Evolutionary conservation across 2,329 filamentous ascomycete genomes (phyloP), one percentile per base, ranked within the genome.

Genomic region (Pyricularia grisea): DNA sequence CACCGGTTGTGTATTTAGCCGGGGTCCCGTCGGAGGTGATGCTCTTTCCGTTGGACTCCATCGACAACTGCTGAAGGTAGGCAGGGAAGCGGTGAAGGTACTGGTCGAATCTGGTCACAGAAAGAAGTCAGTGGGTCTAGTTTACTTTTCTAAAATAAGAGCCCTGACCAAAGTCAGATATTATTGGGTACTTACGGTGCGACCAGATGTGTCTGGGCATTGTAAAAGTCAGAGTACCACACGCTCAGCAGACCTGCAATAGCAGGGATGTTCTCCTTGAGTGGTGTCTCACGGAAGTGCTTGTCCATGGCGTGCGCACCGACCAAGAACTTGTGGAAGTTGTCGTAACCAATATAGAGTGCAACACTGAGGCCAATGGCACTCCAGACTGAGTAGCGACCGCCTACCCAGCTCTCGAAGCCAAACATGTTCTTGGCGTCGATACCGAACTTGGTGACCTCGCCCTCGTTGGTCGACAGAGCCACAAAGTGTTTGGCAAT

Each of bases 351-450:
- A 78, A 99, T 91, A 85, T 97, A 97, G 73, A 99, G 86, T 74
- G 91, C 91, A 70, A 99, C 94, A 72, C 93, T 97, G 72, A 99
- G 85, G 74, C 95, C 95, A 77, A 99, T 99, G 79, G 95, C 95
- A 74, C 93, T 97, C 95, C 95, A 99, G 74, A 99, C 95, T 71
- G 93, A 97, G 88, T 99, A 99, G 71, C 95, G 92, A 70, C 95
- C 95, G 79, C 95, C 95, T 68, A 98, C 94, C 95, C 95, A 99
- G 82, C 92, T 96, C 81, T 94, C 94, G 79, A 99, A 99, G 75
- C 93, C 94, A 78, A 99, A 99, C 95, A 99, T 99, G 87, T 98
- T 99, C 87, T 94, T 94, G 82, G 90, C 90, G 83, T 98, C 94
- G 77, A 99, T 99, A 73, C 95, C 95, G 76, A 99, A 99, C 86